Conservation (phyloP, 73 alveolate species). For the Tetrahymena malaccensis region DNA sequence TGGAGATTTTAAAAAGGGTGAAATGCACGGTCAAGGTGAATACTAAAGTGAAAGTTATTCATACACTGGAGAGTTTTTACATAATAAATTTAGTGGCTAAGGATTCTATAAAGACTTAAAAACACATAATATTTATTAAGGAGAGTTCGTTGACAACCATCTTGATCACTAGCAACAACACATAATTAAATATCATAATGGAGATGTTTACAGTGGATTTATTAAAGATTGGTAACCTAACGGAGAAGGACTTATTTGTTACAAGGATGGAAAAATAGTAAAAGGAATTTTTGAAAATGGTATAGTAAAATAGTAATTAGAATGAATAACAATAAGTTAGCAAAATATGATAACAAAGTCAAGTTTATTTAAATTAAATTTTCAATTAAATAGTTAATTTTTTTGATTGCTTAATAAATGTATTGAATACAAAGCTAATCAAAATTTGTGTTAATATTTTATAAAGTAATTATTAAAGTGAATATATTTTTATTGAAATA, state of each 20-base stretch:
- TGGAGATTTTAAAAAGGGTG: conserved; percentile 25
- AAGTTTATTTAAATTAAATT: too few relatives aligned
- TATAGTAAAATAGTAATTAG: background rate
- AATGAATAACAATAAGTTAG: background rate
- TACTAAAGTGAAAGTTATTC: conserved; percentile 15
- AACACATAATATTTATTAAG: background rate
- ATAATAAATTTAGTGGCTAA: conserved; percentile 12
- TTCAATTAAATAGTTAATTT: background rate
- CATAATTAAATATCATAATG: conserved; percentile 16
- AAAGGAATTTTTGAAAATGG: conserved; percentile 23
- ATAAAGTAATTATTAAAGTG: too few relatives aligned
- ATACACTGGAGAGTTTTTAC: conserved; percentile 28
- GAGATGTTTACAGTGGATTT: conserved; percentile 21
- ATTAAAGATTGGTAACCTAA: conserved; percentile 15
- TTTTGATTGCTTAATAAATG: background rate
- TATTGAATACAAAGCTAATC: background rate
- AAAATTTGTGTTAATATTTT: too few relatives aligned
- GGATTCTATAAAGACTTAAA: conserved; percentile 10
- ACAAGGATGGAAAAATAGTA: conserved; percentile 2
- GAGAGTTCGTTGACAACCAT: conserved; percentile 7
- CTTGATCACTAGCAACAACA: background rate
- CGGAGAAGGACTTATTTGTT: conserved; percentile 25
- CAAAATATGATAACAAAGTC: background rate
- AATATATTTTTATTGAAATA: too few relatives aligned
- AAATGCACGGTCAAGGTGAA: conserved; percentile 21